Percentiles rank a stretch among this genome's conserved stretches.
Evolutionary conservation across 2,329 filamentous ascomycete species (phyloP).

Genomic region (Xylariaceae sp.): DNA sequence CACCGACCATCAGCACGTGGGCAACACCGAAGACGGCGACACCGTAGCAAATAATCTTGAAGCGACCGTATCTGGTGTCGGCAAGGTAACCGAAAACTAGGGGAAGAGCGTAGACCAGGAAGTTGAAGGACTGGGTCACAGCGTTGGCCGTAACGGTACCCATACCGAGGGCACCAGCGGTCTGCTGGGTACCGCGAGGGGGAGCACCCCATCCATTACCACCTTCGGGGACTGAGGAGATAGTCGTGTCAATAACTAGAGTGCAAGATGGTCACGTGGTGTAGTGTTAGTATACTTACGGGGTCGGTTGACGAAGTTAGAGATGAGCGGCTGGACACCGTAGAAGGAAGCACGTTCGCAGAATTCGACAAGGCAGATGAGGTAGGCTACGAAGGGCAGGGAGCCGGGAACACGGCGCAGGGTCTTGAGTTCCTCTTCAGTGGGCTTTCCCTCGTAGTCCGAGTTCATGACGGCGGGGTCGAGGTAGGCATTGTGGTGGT

Average conservation of each 20-base stretch:
- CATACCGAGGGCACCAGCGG: constrained; percentile 54
- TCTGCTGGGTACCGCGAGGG: constrained; percentile 38
- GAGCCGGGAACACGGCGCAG: constrained; percentile 40
- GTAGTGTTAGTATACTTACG: constrained; percentile 12
- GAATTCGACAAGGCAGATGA: constrained; percentile 55
- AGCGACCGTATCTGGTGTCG: constrained; percentile 66
- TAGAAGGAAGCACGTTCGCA: constrained; percentile 58
- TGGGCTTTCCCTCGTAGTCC: constrained; percentile 38
- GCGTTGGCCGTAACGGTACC: constrained; percentile 51
- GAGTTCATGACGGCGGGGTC: constrained; percentile 26
- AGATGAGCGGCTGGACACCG: constrained; percentile 49
- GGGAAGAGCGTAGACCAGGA: constrained; percentile 54
- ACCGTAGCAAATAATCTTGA: constrained; percentile 65
- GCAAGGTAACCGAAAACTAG: constrained; percentile 53
- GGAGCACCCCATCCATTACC: constrained; percentile 44
- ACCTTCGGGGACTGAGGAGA: constrained; percentile 41
- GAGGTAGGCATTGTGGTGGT: constrained; percentile 25
- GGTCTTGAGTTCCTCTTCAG: constrained; percentile 40
- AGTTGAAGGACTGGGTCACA: constrained; percentile 49
- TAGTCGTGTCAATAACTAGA: constrained; percentile 1
- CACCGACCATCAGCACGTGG: constrained; percentile 62
- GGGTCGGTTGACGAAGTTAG: constrained; percentile 58
- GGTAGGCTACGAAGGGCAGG: constrained; percentile 49
- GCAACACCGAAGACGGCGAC: constrained; percentile 62
- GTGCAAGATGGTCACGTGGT: not conserved